Evolutionary conservation across 805 yeast genomes (phyloP).

Genomic region (Yarrowia hollandica): DNA sequence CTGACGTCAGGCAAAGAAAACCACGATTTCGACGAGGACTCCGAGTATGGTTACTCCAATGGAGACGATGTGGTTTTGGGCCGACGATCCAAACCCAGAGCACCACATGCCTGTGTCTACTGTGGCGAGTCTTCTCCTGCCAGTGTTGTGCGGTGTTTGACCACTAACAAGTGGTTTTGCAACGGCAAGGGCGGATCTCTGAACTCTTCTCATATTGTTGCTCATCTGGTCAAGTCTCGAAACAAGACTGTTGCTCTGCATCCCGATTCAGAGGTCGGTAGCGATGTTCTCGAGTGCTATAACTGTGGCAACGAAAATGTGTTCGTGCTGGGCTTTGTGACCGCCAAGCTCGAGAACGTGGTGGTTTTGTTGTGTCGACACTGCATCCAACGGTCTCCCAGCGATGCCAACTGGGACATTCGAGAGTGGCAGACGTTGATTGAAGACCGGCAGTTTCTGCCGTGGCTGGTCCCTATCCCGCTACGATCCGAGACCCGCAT

Average conservation of each 20-base stretch:
- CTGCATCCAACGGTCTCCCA: conserved; percentile 66
- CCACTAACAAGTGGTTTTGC: conserved; percentile 87
- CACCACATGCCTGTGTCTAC: conserved; percentile 44
- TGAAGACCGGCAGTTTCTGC: conserved; percentile 70
- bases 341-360: conserved; percentile 82
- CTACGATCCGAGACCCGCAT: conserved; percentile 38
- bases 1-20: not conserved
- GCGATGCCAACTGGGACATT: conserved; percentile 82
- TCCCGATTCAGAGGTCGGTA: conserved; percentile 82
- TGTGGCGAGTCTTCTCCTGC: conserved; percentile 70
- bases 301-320: conserved; percentile 82
- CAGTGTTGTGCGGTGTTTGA: conserved; percentile 71
- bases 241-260: conserved; percentile 76
- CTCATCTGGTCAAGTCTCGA: conserved; percentile 77
- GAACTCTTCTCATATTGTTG: conserved; percentile 76
- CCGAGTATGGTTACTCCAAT: not conserved
- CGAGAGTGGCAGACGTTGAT: conserved; percentile 84
- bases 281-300: conserved; percentile 82
- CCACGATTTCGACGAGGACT: not conserved
- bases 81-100: not conserved
- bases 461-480: conserved; percentile 68
- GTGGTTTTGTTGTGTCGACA: conserved; percentile 84
- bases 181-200: conserved; percentile 58
- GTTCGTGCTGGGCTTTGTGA: conserved; percentile 79
- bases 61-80: not conserved